Base-by-base conservation (phyloP, 192 early-diverging fungal species). In the Glomus cerebriforme region DNA sequence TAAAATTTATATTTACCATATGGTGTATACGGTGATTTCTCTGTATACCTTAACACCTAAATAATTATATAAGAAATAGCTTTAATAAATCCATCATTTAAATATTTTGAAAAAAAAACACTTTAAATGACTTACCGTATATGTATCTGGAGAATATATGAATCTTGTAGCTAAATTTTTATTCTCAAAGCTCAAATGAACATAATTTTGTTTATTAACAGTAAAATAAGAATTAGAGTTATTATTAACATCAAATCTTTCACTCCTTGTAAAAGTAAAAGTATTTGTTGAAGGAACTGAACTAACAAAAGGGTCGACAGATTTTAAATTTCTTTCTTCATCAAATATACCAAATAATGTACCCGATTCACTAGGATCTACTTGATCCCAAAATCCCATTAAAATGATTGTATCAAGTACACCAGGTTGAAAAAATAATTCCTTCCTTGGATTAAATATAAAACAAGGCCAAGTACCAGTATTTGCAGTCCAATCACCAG, bases 341-440 rank as follows among this genome's bases (percentile, higher is more conserved):
- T 64, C 27, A 64, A 64, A 64, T 31, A 64, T 0, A 15, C 62
- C 62, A 64, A 64, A 64, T 27, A 64, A 31, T 64, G 29, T 2
- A 31, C 26, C 26, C 9, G 9, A 12, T n/a, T 6, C 1, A 4
- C 0, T 0, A 49, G 15, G 2, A 19, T 0, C 3, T 10, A 0
- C 13, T 63, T 13, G 17, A 10, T 31, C 2, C 26, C 9, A 64
- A 31, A 31, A n/a, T n/a, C 5, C 62, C 7, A 64, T 15, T 31
- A 64, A 1, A 64, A 64, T 64, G 29, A 64, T 26, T 64, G 29
- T 26, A 64, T 26, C 62, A 27, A 64, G 9, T 15, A 17, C 24
- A 1, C 24, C 62, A 1, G 62, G 27, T 26, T 24, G 19, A 29
- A 29, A 27, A 15, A 31, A 64, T 2, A 7, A 0, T 1, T 2